Conservation (phyloP, 1,139 yeast genomes). For the Yamadazyma dushanensis region DNA sequence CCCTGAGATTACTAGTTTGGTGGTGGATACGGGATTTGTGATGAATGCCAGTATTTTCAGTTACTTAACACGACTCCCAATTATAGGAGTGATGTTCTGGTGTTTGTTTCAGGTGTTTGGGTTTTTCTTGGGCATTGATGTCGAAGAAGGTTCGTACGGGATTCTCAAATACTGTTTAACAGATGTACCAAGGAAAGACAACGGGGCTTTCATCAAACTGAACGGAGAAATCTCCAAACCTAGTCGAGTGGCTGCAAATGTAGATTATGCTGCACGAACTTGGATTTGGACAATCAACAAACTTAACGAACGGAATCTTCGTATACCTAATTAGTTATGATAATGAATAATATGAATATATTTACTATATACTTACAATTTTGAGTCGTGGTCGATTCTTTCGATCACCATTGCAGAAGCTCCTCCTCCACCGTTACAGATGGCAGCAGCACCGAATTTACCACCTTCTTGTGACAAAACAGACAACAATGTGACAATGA, state of each 20-base stretch:
- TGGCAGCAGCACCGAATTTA: slow-evolving; percentile 89
- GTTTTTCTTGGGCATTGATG: slow-evolving; percentile 64
- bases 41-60: slow-evolving; percentile 75
- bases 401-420: slow-evolving; percentile 57
- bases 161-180: slow-evolving; percentile 66
- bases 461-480: slow-evolving; percentile 82
- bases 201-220: slow-evolving; percentile 67
- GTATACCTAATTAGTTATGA: slow-evolving; percentile 17
- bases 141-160: slow-evolving; percentile 71
- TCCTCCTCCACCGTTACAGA: slow-evolving; percentile 99
- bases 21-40: slow-evolving; percentile 86
- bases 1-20: slow-evolving; percentile 62
- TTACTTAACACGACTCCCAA: slow-evolving; percentile 76
- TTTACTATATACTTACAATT: slow-evolving; percentile 16
- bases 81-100: slow-evolving; percentile 73
- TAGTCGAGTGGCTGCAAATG: slow-evolving; percentile 57
- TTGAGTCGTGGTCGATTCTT: slow-evolving; percentile 28
- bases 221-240: slow-evolving; percentile 58
- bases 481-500: slow-evolving; percentile 77
- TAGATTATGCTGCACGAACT: slow-evolving; percentile 64
- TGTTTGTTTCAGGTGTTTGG: slow-evolving; percentile 67
- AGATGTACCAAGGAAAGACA: slow-evolving; percentile 48
- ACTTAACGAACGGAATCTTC: slow-evolving; percentile 49
- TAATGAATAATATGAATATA: not conserved
- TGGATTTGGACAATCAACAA: slow-evolving; percentile 85